Evolutionary conservation across 805 yeast species (phyloP).

Genomic region (Metschnikowia dekortorum): DNA sequence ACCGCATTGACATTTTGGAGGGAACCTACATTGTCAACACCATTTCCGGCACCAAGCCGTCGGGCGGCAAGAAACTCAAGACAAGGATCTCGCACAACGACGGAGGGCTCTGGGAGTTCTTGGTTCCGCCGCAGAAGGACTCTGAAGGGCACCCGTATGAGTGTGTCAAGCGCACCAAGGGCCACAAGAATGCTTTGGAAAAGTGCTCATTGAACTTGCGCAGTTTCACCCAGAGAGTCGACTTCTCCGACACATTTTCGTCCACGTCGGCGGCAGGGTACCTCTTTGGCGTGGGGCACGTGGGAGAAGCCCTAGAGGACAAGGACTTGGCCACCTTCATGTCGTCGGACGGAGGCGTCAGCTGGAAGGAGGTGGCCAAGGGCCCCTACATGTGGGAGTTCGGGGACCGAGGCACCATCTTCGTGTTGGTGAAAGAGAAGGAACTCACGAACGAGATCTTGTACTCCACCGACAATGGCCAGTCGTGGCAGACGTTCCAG

Average conservation of each 20-base stretch:
- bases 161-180: constrained; percentile 40
- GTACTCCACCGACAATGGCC: constrained; percentile 79
- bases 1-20: constrained; percentile 74
- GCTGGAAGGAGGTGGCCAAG: constrained; percentile 76
- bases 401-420: constrained; percentile 90
- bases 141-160: constrained; percentile 51
- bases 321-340: constrained; percentile 66
- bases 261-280: constrained; percentile 88
- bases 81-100: constrained; percentile 82
- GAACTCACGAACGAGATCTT: constrained; percentile 54
- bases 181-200: constrained; percentile 33
- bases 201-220: constrained; percentile 81
- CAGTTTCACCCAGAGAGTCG: constrained; percentile 84
- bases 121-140: constrained; percentile 67
- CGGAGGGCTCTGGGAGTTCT: constrained; percentile 79
- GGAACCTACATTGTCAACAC: constrained; percentile 76
- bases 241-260: constrained; percentile 78
- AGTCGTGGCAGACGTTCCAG: constrained; percentile 62
- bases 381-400: constrained; percentile 89
- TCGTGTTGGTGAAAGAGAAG: constrained; percentile 62
- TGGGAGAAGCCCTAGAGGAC: constrained; percentile 56
- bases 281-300: constrained; percentile 90
- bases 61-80: constrained; percentile 51
- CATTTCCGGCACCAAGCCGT: constrained; percentile 52
- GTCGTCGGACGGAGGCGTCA: constrained; percentile 84